Evolutionary conservation across 768 basidiomycete species (phyloP).

Genomic region (Auricularia sp.): DNA sequence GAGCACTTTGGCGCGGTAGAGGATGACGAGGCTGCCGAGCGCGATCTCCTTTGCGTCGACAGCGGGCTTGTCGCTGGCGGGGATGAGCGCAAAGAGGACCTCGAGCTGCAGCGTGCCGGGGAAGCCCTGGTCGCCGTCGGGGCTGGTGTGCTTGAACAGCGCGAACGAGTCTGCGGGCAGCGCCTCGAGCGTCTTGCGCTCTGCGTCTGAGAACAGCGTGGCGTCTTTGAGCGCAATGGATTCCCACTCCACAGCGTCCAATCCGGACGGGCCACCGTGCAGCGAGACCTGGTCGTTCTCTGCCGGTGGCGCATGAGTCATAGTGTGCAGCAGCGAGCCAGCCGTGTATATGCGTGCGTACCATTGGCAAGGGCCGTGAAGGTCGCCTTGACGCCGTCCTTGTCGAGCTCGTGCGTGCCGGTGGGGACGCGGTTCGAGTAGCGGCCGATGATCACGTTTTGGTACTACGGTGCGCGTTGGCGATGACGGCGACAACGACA

Average conservation of each 20-base stretch:
- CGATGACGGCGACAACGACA: not conserved
- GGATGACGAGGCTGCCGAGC: slow-evolving; percentile 55
- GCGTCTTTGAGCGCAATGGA: slow-evolving; percentile 18
- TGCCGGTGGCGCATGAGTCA: not conserved
- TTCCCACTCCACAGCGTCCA: slow-evolving; percentile 46
- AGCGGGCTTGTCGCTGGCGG: slow-evolving; percentile 22
- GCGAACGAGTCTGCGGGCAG: slow-evolving; percentile 29
- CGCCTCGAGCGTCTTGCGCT: slow-evolving; percentile 29
- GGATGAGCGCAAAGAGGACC: slow-evolving; percentile 39
- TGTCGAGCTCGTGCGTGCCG: slow-evolving; percentile 41
- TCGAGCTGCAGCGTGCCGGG: slow-evolving; percentile 53
- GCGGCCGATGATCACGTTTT: slow-evolving; percentile 61
- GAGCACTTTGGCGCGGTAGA: slow-evolving; percentile 59
- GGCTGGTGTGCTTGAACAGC: slow-evolving; percentile 47
- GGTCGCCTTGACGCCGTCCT: slow-evolving; percentile 39
- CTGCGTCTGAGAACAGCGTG: slow-evolving; percentile 46
- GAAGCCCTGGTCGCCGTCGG: slow-evolving; percentile 63
- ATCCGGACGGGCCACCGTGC: slow-evolving; percentile 61
- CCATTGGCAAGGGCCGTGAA: slow-evolving; percentile 35
- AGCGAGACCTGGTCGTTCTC: slow-evolving; percentile 41
- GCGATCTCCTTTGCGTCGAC: slow-evolving; percentile 26
- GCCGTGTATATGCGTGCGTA: slow-evolving; percentile 10
- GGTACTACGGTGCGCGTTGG: slow-evolving; percentile 28
- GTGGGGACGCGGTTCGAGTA: slow-evolving; percentile 65
- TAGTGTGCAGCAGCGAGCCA: not conserved